Conservation (phyloP, 306 rosid genomes). For the Phaseolus lunatus region DNA sequence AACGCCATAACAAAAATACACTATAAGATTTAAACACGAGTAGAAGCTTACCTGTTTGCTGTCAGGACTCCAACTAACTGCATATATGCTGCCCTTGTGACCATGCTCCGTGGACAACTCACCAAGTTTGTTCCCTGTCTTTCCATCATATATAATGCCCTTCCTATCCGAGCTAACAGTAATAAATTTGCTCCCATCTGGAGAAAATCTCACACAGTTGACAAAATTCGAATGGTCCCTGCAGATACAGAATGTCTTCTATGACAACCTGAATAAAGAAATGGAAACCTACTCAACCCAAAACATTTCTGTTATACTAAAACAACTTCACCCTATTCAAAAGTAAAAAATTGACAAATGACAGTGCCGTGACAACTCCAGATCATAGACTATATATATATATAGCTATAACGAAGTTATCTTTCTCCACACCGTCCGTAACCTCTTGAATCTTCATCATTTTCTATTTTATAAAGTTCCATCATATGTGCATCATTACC, state of each 20-base stretch:
- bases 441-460: slow-evolving; percentile 16
- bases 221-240: slow-evolving; percentile 97
- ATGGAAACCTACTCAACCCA: slow-evolving; percentile 52
- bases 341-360: slow-evolving; percentile 19
- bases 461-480: not conserved
- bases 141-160: slow-evolving; percentile 81
- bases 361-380: slow-evolving; percentile 4
- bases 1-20: not conserved
- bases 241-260: slow-evolving; percentile 58
- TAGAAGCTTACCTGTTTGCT: slow-evolving; percentile 71
- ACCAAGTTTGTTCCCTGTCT: slow-evolving; percentile 83
- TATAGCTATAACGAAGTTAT: not conserved
- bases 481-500: slow-evolving; percentile 3
- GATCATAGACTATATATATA: not conserved
- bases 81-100: slow-evolving; percentile 95
- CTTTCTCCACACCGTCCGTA: slow-evolving; percentile 18
- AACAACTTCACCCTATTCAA: slow-evolving; percentile 20
- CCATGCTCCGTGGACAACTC: slow-evolving; percentile 84
- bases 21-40: slow-evolving; percentile 25
- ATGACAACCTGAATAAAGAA: slow-evolving; percentile 55
- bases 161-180: slow-evolving; percentile 93
- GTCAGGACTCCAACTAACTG: slow-evolving; percentile 95
- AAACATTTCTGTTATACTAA: slow-evolving; percentile 36
- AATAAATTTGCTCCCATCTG: slow-evolving; percentile 92
- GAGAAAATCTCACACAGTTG: slow-evolving; percentile 89